These are phyloP conservation scores for Rhexocercosporidium sp. DNA, from an alignment of 2,329 filamentous ascomycete species.

Conservation along the genomic window DNA sequence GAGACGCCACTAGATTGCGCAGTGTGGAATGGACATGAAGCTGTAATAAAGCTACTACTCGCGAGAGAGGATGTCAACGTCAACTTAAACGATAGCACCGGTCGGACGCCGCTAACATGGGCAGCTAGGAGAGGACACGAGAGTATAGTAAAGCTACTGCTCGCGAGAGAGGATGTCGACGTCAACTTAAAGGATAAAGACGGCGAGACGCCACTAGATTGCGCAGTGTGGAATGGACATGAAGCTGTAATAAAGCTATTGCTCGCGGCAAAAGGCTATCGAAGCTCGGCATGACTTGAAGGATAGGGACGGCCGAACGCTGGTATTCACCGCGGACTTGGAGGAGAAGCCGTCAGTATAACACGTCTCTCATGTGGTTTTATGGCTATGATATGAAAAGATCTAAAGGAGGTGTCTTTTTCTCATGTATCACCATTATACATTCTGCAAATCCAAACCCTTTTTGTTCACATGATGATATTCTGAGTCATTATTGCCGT, in stretches of 20 bases:
- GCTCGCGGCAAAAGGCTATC: slow-evolving; percentile 24
- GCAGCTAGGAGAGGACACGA: slow-evolving; percentile 17
- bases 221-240: slow-evolving; percentile 10
- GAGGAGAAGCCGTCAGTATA: no score
- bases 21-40: slow-evolving; percentile 3
- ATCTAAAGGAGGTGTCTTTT: no score
- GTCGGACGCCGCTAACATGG: slow-evolving; percentile 13
- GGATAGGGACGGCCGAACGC: slow-evolving; percentile 15
- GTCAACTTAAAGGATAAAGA: slow-evolving; percentile 3
- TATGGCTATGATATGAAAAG: no score
- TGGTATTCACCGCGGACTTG: no score
- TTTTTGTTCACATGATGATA: no score
- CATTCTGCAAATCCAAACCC: no score
- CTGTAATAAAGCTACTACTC: slow-evolving; percentile 31
- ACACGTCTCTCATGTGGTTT: no score
- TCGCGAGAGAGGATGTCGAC: no score
- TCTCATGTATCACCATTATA: no score
- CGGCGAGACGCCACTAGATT: slow-evolving; percentile 18
- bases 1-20: slow-evolving; percentile 21
- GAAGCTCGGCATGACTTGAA: slow-evolving; percentile 27
- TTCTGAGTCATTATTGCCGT: no score
- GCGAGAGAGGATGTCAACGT: slow-evolving; percentile 22
- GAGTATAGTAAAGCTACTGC: slow-evolving; percentile 24
- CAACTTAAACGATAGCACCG: slow-evolving; percentile 20
- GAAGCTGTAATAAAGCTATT: slow-evolving; percentile 27